A percentile compares a stretch with the other conserved stretches of the same genome.
phyloP scores from a whole-genome alignment of 352 stramenopile genomes.

The Pythium angustatum region DNA sequence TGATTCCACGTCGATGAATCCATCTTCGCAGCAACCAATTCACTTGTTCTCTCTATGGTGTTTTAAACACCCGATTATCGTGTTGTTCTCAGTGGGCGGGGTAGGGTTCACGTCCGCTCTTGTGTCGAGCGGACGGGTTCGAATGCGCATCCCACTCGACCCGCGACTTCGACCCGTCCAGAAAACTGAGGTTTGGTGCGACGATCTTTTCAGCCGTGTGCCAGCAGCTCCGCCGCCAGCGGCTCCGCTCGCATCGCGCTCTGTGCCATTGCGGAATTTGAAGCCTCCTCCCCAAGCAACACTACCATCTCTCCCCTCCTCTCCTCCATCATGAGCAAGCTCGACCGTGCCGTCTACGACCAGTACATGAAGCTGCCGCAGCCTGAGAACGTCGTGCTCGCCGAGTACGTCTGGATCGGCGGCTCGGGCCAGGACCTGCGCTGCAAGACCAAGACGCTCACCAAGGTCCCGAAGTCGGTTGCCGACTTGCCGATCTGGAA shows the following conservation, averaged over 20 bases:
- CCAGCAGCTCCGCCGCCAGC: background rate
- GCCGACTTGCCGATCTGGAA: constrained; percentile 95
- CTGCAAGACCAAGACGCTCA: constrained; percentile 94
- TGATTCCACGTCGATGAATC: no score
- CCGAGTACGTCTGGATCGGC: constrained; percentile 97
- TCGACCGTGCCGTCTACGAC: constrained; percentile 81
- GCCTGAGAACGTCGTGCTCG: constrained; percentile 57
- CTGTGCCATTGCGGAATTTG: constrained; percentile 33
- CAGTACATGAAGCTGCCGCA: constrained; percentile 67
- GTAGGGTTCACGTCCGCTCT: background rate
- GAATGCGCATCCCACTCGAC: constrained; percentile 4
- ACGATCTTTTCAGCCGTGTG: constrained; percentile 2
- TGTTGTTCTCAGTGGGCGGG: background rate
- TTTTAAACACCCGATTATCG: constrained; percentile 2
- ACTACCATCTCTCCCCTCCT: background rate
- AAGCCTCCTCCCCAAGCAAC: constrained; percentile 21
- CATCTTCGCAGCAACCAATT: background rate
- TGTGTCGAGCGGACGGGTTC: constrained; percentile 19
- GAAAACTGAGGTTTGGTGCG: constrained; percentile 17
- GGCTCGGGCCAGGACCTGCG: constrained; percentile 90
- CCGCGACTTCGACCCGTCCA: background rate
- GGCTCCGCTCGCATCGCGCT: background rate
- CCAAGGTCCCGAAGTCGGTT: constrained; percentile 61
- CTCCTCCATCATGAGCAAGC: constrained; percentile 68
- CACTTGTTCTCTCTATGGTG: background rate